These are phyloP conservation scores for Schizosaccharomyces japonicus DNA, from an alignment of 805 yeast genomes.

Conservation along the genomic window DNA sequence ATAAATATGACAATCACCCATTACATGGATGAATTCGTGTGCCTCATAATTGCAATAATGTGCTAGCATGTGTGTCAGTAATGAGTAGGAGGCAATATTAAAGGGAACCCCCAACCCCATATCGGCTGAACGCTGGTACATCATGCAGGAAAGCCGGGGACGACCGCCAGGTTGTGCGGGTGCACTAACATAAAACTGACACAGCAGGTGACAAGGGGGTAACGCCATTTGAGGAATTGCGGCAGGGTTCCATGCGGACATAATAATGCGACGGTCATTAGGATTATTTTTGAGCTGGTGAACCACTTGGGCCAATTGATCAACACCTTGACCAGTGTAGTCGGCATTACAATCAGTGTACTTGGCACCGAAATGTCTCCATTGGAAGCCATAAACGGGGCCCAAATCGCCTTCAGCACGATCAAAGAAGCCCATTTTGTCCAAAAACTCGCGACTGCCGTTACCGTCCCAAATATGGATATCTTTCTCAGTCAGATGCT, in stretches of 20 bases:
- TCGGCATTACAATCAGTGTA: conserved; percentile 70
- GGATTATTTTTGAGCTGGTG: conserved; percentile 67
- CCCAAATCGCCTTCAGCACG: conserved; percentile 89
- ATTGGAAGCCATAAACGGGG: conserved; percentile 95
- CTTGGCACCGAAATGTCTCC: conserved; percentile 97
- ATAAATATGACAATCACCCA: conserved; percentile 95
- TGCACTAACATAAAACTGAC: conserved; percentile 63
- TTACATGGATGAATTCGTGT: conserved; percentile 80
- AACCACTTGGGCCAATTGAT: conserved; percentile 64
- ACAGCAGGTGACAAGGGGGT: conserved; percentile 94
- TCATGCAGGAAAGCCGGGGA: conserved; percentile 60
- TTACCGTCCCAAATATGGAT: conserved; percentile 99
- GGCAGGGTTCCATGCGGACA: conserved; percentile 97
- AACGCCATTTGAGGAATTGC: conserved; percentile 85
- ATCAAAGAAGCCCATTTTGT: conserved; percentile 51
- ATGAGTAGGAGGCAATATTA: conserved; percentile 88
- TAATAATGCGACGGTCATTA: conserved; percentile 74
- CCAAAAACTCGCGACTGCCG: conserved; percentile 79
- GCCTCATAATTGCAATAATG: conserved; percentile 85
- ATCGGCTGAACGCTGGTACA: conserved; percentile 95
- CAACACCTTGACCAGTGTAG: conserved; percentile 70
- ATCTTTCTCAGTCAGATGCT: conserved; percentile 50
- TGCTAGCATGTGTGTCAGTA: conserved; percentile 84
- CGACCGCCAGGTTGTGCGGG: conserved; percentile 14
- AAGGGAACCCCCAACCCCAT: conserved; percentile 99